phyloP scores from a whole-genome alignment of 257 asterid species.

The Penstemon newberryi region DNA sequence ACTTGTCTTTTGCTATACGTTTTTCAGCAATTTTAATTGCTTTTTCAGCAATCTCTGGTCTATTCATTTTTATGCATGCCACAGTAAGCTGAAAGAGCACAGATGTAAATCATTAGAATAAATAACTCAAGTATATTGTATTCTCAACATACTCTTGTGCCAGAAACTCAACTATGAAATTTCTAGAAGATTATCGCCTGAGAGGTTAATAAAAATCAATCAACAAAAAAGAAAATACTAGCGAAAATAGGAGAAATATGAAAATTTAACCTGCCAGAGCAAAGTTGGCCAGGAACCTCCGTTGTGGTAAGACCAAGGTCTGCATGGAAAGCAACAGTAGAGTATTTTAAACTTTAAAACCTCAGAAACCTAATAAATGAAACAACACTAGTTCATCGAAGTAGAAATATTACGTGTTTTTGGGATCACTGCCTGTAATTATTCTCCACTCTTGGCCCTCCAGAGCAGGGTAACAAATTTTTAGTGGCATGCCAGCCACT shows the following conservation, averaged over 20 bases:
- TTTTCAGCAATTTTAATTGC: constrained; percentile 66
- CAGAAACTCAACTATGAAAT: not conserved
- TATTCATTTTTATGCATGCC: constrained; percentile 78
- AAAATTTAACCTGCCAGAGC: constrained; percentile 70
- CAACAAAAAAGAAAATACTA: not conserved
- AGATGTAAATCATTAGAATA: not conserved
- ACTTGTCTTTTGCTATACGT: constrained; percentile 57
- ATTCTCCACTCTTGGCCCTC: constrained; percentile 83
- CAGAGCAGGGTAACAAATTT: constrained; percentile 77
- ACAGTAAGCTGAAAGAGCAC: constrained; percentile 57
- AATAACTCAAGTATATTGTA: not conserved
- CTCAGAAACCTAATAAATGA: constrained; percentile 3
- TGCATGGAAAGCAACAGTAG: constrained; percentile 37
- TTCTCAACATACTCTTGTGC: constrained; percentile 9
- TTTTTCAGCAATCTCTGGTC: constrained; percentile 69
- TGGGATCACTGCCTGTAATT: constrained; percentile 79
- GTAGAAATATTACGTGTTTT: constrained; percentile 60
- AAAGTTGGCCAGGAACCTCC: constrained; percentile 89
- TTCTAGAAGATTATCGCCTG: not conserved
- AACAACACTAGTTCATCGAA: not conserved
- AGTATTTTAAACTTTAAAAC: constrained; percentile 3
- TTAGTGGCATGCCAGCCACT: constrained; percentile 75
- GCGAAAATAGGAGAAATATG: constrained; percentile 6
- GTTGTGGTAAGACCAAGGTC: constrained; percentile 93
- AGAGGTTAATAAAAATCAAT: not conserved